Evolutionary conservation across 169 alveolate species (phyloP).

Genomic region (Plasmodium chabaudi): DNA sequence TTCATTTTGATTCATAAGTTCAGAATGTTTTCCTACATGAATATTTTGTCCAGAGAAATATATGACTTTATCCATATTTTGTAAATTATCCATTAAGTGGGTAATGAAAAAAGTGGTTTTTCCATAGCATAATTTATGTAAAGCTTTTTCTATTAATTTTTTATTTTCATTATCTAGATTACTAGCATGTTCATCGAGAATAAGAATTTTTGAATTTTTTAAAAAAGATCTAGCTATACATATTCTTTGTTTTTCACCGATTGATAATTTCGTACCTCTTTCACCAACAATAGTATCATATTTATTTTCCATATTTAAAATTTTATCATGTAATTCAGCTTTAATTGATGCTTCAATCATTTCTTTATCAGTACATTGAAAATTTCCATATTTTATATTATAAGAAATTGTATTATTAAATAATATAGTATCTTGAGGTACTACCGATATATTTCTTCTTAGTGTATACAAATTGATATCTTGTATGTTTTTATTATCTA

Average conservation of each 20-base stretch:
- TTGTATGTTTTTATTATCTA: constrained; percentile 91
- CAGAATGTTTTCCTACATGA: constrained; percentile 52
- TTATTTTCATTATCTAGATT: constrained; percentile 95
- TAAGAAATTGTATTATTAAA: constrained; percentile 92
- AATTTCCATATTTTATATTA: constrained; percentile 92
- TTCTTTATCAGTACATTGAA: constrained; percentile 85
- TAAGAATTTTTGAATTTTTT: constrained; percentile 94
- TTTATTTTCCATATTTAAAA: constrained; percentile 59
- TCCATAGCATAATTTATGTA: constrained; percentile 66
- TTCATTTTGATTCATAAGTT: constrained; percentile 23
- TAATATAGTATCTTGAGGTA: constrained; percentile 94
- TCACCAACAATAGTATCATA: constrained; percentile 96
- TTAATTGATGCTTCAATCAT: constrained; percentile 73
- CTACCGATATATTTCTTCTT: constrained; percentile 89
- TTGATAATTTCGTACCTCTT: constrained; percentile 96
- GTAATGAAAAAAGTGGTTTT: constrained; percentile 76
- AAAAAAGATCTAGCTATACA: constrained; percentile 97
- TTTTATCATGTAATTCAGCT: constrained; percentile 76
- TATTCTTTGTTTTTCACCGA: constrained; percentile 99
- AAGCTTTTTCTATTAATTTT: constrained; percentile 69
- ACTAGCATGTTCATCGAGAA: constrained; percentile 99
- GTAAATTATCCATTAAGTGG: constrained; percentile 62
- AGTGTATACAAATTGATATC: constrained; percentile 85
- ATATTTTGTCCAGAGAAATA: constrained; percentile 56
- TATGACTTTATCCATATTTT: constrained; percentile 58